Percentiles rank a stretch among this genome's conserved stretches.
Evolutionary conservation across 2,329 filamentous ascomycete genomes (phyloP).

Genomic region (Cercospora sojina): DNA sequence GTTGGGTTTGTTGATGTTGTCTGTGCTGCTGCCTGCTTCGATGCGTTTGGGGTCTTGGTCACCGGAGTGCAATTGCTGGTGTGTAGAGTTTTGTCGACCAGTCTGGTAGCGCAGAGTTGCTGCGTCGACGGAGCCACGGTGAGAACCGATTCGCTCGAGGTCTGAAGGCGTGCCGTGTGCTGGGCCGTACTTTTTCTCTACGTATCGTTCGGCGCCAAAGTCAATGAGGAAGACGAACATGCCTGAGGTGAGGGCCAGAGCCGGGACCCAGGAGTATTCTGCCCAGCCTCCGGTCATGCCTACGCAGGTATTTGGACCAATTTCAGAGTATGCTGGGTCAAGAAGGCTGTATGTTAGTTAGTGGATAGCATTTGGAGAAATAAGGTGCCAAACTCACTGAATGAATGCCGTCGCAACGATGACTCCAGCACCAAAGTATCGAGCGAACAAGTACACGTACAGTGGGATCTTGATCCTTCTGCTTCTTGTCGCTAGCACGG

Average conservation of each 20-base stretch:
- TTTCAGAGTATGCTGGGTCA: slow-evolving; percentile 34
- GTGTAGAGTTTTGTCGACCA: slow-evolving; percentile 27
- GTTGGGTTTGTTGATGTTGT: background rate
- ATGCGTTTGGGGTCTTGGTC: slow-evolving; percentile 31
- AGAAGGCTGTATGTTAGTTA: slow-evolving; percentile 42
- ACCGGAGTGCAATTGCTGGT: slow-evolving; percentile 45
- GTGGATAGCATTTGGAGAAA: no score
- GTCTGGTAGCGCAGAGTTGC: slow-evolving; percentile 29
- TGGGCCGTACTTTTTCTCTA: slow-evolving; percentile 49
- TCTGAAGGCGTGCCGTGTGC: slow-evolving; percentile 31
- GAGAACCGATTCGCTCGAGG: slow-evolving; percentile 19
- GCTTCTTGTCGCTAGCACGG: slow-evolving; percentile 46
- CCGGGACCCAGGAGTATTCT: slow-evolving; percentile 54
- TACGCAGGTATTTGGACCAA: slow-evolving; percentile 48
- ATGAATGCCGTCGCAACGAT: slow-evolving; percentile 51
- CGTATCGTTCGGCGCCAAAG: slow-evolving; percentile 52
- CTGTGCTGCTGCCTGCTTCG: slow-evolving; percentile 14
- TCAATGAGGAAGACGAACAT: slow-evolving; percentile 55
- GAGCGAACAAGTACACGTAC: slow-evolving; percentile 49
- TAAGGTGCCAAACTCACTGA: no score
- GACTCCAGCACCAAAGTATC: slow-evolving; percentile 50
- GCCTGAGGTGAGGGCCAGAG: slow-evolving; percentile 51
- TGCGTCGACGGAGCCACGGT: slow-evolving; percentile 28
- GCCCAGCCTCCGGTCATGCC: slow-evolving; percentile 56
- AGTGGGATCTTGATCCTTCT: slow-evolving; percentile 43